phyloP scores from a whole-genome alignment of 805 yeast species.

The Wickerhamiella parazyma region DNA sequence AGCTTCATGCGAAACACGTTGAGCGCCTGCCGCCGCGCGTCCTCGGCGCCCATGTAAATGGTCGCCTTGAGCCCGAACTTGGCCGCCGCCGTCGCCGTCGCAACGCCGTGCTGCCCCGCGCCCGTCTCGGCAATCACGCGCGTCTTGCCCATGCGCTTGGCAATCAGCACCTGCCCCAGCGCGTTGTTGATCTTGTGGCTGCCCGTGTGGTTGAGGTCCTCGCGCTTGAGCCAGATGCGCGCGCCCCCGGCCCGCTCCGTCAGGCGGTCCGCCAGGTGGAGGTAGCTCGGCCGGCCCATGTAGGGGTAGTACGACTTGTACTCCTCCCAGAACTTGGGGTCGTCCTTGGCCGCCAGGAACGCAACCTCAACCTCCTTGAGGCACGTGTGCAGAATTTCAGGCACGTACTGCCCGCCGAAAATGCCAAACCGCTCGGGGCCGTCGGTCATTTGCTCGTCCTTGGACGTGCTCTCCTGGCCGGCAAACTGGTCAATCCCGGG shows the following conservation, averaged over 20 bases:
- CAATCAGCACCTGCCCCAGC: slow-evolving; percentile 33
- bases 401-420: slow-evolving; percentile 98
- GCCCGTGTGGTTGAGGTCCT: slow-evolving; percentile 51
- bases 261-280: slow-evolving; percentile 83
- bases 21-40: slow-evolving; percentile 94
- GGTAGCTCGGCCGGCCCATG: slow-evolving; percentile 91
- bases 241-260: slow-evolving; percentile 89
- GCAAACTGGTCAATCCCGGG: slow-evolving; percentile 11
- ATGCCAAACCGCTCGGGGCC: slow-evolving; percentile 77
- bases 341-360: slow-evolving; percentile 77
- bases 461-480: slow-evolving; percentile 20
- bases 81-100: slow-evolving; percentile 39
- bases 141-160: slow-evolving; percentile 33
- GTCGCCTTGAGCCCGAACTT: slow-evolving; percentile 79
- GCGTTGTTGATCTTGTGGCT: slow-evolving; percentile 38
- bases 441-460: slow-evolving; percentile 16
- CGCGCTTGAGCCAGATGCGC: slow-evolving; percentile 94
- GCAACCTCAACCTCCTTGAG: slow-evolving; percentile 77
- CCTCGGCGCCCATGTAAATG: slow-evolving; percentile 98
- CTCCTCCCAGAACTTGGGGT: slow-evolving; percentile 88
- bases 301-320: slow-evolving; percentile 71
- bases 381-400: slow-evolving; percentile 89
- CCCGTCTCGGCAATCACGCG: slow-evolving; percentile 37
- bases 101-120: slow-evolving; percentile 41
- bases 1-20: slow-evolving; percentile 96